Evolutionary conservation across 1,139 yeast species (phyloP).

Genomic region (Sugiyamaella sp.): DNA sequence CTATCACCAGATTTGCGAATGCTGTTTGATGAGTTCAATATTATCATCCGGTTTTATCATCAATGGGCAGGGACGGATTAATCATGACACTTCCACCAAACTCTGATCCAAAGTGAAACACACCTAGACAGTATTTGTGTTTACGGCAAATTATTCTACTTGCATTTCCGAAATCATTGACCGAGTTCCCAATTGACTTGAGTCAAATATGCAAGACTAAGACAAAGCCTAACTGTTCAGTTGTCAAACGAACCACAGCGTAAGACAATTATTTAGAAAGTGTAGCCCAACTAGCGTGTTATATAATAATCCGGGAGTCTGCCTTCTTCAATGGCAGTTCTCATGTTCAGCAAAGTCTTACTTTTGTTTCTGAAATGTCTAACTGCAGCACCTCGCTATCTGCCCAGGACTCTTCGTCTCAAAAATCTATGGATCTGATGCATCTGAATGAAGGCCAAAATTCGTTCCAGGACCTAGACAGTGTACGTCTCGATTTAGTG

Average conservation of each 20-base stretch:
- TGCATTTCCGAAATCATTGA: conserved; percentile 6
- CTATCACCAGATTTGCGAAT: too few relatives aligned
- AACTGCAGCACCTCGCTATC: neutral
- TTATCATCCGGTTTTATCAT: too few relatives aligned
- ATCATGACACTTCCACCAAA: too few relatives aligned
- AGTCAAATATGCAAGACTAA: conserved; percentile 8
- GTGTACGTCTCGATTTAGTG: neutral
- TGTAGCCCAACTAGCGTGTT: too few relatives aligned
- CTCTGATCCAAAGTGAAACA: neutral
- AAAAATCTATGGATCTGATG: neutral
- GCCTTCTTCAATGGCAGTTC: too few relatives aligned
- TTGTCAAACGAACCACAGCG: neutral
- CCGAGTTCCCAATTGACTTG: neutral
- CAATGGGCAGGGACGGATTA: too few relatives aligned
- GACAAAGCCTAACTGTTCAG: neutral
- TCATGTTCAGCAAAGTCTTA: too few relatives aligned
- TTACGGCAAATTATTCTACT: neutral
- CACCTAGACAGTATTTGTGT: neutral
- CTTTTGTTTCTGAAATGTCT: too few relatives aligned
- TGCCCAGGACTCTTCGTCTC: neutral
- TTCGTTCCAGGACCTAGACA: neutral
- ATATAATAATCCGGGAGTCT: too few relatives aligned
- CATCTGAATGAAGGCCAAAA: neutral
- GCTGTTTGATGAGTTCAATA: too few relatives aligned
- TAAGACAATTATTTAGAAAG: too few relatives aligned